Percentiles rank a stretch among this genome's conserved stretches.
These are phyloP conservation scores for Sporisorium reilianum DNA, from an alignment of 1,284 basidiomycete genomes.

Conservation along the genomic window DNA sequence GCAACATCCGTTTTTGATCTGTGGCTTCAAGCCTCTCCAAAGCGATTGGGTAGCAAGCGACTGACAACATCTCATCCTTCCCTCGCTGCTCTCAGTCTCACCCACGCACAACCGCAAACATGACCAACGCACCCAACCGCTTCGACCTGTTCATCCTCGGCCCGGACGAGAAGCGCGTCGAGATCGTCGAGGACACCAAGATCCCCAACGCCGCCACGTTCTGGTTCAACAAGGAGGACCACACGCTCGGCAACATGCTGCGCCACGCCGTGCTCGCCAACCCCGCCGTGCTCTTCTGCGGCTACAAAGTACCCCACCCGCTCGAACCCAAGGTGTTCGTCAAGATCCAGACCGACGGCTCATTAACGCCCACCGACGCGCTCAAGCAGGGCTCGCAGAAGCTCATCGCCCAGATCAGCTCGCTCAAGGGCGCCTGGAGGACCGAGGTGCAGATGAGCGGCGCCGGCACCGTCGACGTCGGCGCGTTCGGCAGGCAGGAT, in stretches of 20 bases:
- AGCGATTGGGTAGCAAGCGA: not conserved
- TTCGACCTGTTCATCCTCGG: slow-evolving; percentile 91
- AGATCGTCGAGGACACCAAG: slow-evolving; percentile 93
- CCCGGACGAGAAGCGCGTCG: slow-evolving; percentile 90
- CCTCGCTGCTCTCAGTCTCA: not conserved
- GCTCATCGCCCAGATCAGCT: slow-evolving; percentile 80
- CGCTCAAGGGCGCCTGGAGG: slow-evolving; percentile 71
- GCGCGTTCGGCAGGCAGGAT: slow-evolving; percentile 37
- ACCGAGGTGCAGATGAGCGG: slow-evolving; percentile 71
- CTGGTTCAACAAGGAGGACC: slow-evolving; percentile 94
- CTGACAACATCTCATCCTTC: slow-evolving; percentile 19
- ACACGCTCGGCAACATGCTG: slow-evolving; percentile 95
- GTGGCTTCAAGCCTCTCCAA: no score
- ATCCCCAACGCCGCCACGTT: slow-evolving; percentile 96
- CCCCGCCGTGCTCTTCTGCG: slow-evolving; percentile 81
- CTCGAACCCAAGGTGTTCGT: slow-evolving; percentile 92
- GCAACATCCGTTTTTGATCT: not conserved
- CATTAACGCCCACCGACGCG: slow-evolving; percentile 82
- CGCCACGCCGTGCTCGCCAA: slow-evolving; percentile 74
- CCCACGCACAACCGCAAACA: slow-evolving; percentile 12
- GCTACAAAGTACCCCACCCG: slow-evolving; percentile 97
- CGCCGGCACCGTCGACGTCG: slow-evolving; percentile 47
- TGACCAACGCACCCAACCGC: slow-evolving; percentile 85
- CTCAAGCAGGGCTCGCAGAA: slow-evolving; percentile 86
- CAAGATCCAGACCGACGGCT: slow-evolving; percentile 95